Conservation (phyloP, 2,329 filamentous ascomycete species). For the Leptographium lundbergii region DNA sequence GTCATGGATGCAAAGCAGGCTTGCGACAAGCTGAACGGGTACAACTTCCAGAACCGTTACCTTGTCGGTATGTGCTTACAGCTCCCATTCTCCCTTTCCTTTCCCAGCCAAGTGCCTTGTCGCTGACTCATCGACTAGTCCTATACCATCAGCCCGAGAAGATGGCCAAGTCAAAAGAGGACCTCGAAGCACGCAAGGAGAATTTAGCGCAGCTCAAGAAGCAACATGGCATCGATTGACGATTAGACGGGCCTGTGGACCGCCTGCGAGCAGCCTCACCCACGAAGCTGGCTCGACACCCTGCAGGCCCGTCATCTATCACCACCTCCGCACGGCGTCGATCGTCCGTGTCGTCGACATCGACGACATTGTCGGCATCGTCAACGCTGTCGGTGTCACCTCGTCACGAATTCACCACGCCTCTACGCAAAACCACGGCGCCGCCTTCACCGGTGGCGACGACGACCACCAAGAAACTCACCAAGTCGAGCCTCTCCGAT, state of each 20-base stretch:
- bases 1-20: constrained; percentile 97
- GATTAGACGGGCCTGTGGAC: constrained; percentile 58
- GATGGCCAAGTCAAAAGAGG: constrained; percentile 75
- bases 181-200: constrained; percentile 85
- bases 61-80: constrained; percentile 65
- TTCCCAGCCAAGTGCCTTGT: neutral
- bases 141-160: constrained; percentile 54
- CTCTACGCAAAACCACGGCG: neutral
- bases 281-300: constrained; percentile 22
- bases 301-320: constrained; percentile 49
- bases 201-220: constrained; percentile 97
- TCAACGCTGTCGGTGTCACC: constrained; percentile 16
- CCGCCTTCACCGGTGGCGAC: neutral
- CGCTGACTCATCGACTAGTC: constrained; percentile 24
- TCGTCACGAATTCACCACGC: constrained; percentile 9
- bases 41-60: constrained; percentile 99
- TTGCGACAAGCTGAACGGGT: constrained; percentile 98
- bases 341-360: constrained; percentile 14
- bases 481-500: constrained; percentile 18
- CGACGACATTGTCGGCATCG: constrained; percentile 22
- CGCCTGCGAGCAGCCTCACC: constrained; percentile 25
- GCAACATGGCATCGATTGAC: constrained; percentile 98
- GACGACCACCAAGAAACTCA: constrained; percentile 14
- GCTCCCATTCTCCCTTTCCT: neutral
- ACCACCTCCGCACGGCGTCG: constrained; percentile 25